phyloP scores from a whole-genome alignment of 768 basidiomycete species.

The Chalciporus pseudorubinellus region DNA sequence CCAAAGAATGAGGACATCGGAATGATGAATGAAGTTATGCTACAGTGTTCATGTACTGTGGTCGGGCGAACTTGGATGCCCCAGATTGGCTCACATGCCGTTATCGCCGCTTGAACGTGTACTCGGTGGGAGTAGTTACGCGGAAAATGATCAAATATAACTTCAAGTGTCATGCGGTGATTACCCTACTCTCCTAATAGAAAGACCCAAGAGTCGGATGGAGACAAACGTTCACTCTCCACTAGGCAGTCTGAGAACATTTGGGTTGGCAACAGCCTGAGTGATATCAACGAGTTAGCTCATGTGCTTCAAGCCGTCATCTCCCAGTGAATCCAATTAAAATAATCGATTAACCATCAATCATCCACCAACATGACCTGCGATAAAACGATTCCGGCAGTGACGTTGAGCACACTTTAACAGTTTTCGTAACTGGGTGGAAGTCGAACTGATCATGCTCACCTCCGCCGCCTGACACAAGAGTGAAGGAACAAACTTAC shows the following conservation, averaged over 20 bases:
- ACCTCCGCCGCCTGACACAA: not conserved
- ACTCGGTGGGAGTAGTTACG: no score
- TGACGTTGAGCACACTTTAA: no score
- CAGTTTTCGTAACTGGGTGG: no score
- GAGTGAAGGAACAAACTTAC: not conserved
- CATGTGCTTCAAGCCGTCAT: not conserved
- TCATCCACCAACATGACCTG: no score
- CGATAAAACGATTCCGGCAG: not conserved
- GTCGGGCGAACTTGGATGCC: not conserved
- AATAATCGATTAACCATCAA: no score
- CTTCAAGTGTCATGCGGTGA: not conserved
- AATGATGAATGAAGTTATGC: constrained; percentile 12
- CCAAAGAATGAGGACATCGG: constrained; percentile 87
- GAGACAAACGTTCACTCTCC: no score
- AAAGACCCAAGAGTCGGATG: no score
- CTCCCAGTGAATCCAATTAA: not conserved
- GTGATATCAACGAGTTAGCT: not conserved
- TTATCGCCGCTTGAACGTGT: not conserved
- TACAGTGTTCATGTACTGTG: constrained; percentile 1
- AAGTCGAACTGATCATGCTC: no score
- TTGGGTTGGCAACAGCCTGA: no score
- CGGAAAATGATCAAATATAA: no score
- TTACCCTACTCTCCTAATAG: no score
- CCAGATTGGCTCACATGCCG: constrained; percentile 12
- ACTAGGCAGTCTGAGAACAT: no score